Evolutionary conservation across 176 grass and related monocot species (phyloP), one percentile per base, ranked within the genome.

Genomic region (Saccharum officinarum): DNA sequence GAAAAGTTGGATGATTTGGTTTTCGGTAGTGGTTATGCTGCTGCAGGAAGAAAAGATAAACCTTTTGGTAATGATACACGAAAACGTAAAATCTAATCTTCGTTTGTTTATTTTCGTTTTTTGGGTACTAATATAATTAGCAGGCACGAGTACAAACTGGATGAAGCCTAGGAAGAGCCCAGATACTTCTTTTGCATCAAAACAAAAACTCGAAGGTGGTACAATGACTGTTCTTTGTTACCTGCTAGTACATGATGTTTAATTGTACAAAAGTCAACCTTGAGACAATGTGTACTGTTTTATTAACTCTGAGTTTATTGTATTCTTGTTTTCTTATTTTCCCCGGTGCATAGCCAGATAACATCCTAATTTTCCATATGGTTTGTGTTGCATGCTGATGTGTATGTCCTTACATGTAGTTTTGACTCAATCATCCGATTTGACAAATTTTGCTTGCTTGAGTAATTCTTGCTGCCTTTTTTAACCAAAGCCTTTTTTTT

Each of bases 1-100:
- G 38, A 62, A 49, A 85, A 92, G 59, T 70, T 98, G 69, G 81
- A 90, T 80, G 17, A 17, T 76, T 37, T 95, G 81, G 31, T 78
- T n/a, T 95, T 95, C 54, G 30, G 30, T 81, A 73, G 40, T 73
- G 57, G 73, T 74, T 82, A 33, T 50, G 44, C 8, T 76, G 76
- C 12, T 5, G 18, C 59, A 12, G 59, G 13, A 31, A 83, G 67
- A 25, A 42, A 37, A 26, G 73, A 66, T 12, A 74, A 64, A 11
- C 67, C 78, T 13, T 41, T 22, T 42, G 11, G 15, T 25, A 14
- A 16, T 75, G 17, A 45, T 37, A 76, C 23, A 1, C 3, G 8
- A 33, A 80, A 67, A 62, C 60, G 77, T 80, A 28, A 79, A 60
- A 2, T 38, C 40, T 26, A 14, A 41, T 1, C 6, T 54, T 36